Base-by-base conservation (phyloP, 75 land plant genomes). In the Gnetum montanum region DNA sequence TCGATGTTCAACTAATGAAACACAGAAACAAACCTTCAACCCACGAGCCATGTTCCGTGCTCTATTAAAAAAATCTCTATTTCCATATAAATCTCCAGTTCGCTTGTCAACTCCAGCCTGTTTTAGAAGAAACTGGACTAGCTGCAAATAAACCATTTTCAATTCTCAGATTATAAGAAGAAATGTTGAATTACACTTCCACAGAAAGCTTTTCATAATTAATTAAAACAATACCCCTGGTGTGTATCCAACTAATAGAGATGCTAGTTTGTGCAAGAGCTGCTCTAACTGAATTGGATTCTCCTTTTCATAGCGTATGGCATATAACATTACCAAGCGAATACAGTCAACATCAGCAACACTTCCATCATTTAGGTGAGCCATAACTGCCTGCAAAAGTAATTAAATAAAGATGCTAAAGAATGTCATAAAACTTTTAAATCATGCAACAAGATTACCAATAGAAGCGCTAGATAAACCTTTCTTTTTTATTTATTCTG, bases 11-110 rank as follows among this genome's bases (percentile, higher is more conserved):
- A n/a, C n/a, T n/a, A n/a, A n/a, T n/a, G n/a, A n/a, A n/a, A n/a
- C n/a, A n/a, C n/a, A n/a, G n/a, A 12, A 18, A 56, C 72, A 52
- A 58, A 95, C 99, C 96, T 95, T 90, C 31, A 95, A 61, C 3
- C 99, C 99, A 66, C 97, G 90, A 64, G 99, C 99, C 99, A 95
- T 95, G 62, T 80, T 95, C 15, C 87, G 91, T 36, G 97, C 99
- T 60, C 81, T 82, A 68, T 86, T 95, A 55, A 95, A 56, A 16
- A 95, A 69, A 76, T 95, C 88, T 22, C 97, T 71, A 51, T 95
- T 95, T 11, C 96, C 83, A 68, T 60, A 95, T 26, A 95, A 62
- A 74, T 95, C 99, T 6, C 99, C 99, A 28, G 85, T 90, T 50
- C 99, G 56, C 67, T 86, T 95, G 55, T 95, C 99, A 37, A 71